phyloP scores from a whole-genome alignment of 2,329 filamentous ascomycete species.

The Aureobasidium sp. region DNA sequence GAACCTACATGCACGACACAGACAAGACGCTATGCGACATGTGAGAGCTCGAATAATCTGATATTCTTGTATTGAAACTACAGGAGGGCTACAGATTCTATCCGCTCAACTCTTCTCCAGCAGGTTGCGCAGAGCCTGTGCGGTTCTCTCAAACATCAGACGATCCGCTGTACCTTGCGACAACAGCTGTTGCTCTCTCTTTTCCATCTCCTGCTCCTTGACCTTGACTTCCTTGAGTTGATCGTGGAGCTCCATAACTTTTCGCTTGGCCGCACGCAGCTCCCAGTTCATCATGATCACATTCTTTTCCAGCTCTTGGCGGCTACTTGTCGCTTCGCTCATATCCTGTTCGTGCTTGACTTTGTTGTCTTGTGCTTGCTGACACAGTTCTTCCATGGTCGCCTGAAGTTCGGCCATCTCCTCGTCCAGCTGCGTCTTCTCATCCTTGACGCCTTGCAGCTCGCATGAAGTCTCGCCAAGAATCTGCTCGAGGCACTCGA shows the following conservation, averaged over 20 bases:
- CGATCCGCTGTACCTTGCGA: background rate
- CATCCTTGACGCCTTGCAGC: background rate
- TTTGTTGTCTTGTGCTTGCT: background rate
- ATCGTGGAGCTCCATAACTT: background rate
- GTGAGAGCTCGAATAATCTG: background rate
- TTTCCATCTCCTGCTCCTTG: background rate
- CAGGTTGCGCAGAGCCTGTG: background rate
- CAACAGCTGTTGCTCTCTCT: background rate
- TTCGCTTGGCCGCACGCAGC: background rate
- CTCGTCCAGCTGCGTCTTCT: background rate
- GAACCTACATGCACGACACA: too few relatives aligned
- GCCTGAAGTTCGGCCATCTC: background rate
- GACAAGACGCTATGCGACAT: too few relatives aligned
- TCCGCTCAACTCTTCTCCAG: background rate
- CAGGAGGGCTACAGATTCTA: background rate
- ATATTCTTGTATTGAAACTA: background rate
- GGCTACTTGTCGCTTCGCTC: background rate
- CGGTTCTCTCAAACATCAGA: background rate
- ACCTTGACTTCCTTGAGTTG: background rate
- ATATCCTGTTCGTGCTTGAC: background rate
- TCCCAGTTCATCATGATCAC: too few relatives aligned
- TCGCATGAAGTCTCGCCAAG: background rate
- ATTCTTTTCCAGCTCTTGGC: background rate
- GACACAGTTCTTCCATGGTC: background rate
- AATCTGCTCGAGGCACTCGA: background rate